phyloP scores from a whole-genome alignment of 2,329 filamentous ascomycete genomes.

The Alternaria alternata region DNA sequence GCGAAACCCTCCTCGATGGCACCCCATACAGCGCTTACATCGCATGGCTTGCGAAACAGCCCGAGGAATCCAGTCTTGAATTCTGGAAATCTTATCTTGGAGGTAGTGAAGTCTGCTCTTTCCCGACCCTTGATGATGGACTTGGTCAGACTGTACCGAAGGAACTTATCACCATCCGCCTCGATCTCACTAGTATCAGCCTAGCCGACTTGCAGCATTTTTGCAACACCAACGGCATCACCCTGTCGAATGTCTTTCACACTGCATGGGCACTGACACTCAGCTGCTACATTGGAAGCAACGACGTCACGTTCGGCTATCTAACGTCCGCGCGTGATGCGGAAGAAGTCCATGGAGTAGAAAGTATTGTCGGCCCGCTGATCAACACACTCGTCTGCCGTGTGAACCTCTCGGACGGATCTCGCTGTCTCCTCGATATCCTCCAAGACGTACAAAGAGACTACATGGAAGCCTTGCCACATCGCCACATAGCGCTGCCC shows the following conservation, averaged over 20 bases:
- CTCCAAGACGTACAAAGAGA: constrained; percentile 56
- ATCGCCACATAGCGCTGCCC: constrained; percentile 55
- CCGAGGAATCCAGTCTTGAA: constrained; percentile 35
- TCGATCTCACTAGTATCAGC: constrained; percentile 39
- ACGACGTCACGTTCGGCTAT: constrained; percentile 57
- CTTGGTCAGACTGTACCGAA: constrained; percentile 22
- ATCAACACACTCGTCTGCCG: constrained; percentile 59
- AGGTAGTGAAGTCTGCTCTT: constrained; percentile 44
- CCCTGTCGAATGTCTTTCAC: constrained; percentile 57
- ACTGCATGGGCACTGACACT: constrained; percentile 53
- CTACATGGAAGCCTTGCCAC: constrained; percentile 56
- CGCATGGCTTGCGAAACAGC: constrained; percentile 36
- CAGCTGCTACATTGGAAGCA: constrained; percentile 48
- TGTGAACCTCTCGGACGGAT: constrained; percentile 47
- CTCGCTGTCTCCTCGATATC: constrained; percentile 47
- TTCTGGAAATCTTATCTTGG: constrained; percentile 45
- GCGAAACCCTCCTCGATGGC: constrained; percentile 28
- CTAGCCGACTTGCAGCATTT: constrained; percentile 41
- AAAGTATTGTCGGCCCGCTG: constrained; percentile 57
- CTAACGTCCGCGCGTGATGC: constrained; percentile 53
- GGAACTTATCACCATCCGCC: constrained; percentile 35
- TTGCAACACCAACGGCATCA: constrained; percentile 57
- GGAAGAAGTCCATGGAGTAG: constrained; percentile 48
- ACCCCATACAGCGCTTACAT: constrained; percentile 47
- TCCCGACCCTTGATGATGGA: constrained; percentile 42